Percentiles rank a stretch among this genome's conserved stretches.
These are phyloP conservation scores for Aspergillus sp. DNA, from an alignment of 2,329 filamentous ascomycete species.

Conservation along the genomic window DNA sequence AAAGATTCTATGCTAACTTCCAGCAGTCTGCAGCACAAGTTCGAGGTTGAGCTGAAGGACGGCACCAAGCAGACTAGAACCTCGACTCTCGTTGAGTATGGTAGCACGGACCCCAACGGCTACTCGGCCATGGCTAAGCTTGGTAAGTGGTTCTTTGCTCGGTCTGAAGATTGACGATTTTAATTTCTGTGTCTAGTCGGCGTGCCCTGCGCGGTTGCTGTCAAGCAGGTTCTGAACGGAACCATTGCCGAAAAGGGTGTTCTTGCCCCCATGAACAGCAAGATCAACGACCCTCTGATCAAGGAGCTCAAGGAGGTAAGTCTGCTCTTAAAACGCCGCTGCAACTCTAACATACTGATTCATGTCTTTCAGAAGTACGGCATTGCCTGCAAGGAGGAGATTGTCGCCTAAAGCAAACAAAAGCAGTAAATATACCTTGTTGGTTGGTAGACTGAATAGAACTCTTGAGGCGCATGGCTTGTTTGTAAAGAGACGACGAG, in stretches of 20 bases:
- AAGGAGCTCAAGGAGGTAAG: constrained; percentile 67
- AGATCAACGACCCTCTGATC: constrained; percentile 71
- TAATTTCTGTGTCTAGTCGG: constrained; percentile 47
- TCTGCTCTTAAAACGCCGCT: too few relatives aligned
- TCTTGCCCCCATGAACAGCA: constrained; percentile 70
- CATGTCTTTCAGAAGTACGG: too few relatives aligned
- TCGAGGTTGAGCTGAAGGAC: constrained; percentile 79
- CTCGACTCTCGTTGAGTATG: constrained; percentile 80
- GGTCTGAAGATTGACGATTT: too few relatives aligned
- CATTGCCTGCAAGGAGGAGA: too few relatives aligned
- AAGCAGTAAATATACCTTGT: too few relatives aligned
- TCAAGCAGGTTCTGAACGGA: constrained; percentile 74
- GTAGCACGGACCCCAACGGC: constrained; percentile 61
- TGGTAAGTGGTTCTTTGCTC: constrained; percentile 31
- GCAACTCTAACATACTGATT: too few relatives aligned
- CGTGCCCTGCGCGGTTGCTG: constrained; percentile 70
- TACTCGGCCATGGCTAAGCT: constrained; percentile 83
- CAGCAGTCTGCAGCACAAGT: constrained; percentile 50
- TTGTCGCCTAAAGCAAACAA: too few relatives aligned
- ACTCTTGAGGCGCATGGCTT: too few relatives aligned
- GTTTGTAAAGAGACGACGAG: too few relatives aligned
- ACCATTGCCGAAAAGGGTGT: constrained; percentile 64
- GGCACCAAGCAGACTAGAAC: constrained; percentile 74
- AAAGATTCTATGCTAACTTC: too few relatives aligned
- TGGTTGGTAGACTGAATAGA: too few relatives aligned